Base-by-base conservation (phyloP, 148 eudicot species). In the Euryodendron excelsum region DNA sequence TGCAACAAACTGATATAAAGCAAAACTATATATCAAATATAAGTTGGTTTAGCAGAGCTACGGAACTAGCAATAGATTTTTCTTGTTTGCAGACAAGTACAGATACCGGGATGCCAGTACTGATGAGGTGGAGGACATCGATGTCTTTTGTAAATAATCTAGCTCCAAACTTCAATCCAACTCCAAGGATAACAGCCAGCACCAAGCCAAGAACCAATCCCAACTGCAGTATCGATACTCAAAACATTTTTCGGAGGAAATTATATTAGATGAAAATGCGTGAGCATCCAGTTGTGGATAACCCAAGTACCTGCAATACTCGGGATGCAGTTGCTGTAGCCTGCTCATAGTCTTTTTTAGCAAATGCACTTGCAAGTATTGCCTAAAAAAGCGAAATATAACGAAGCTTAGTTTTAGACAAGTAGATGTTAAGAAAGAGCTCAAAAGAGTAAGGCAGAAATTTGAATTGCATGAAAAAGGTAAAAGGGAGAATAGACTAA, bases 71-170 rank as follows among this genome's bases (percentile, higher is more conserved):
- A 9, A 10, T 25, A 23, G 73, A 2, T 60, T 37, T 77, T 64
- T 31, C 44, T 1, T n/a, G 15, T 34, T n/a, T 50, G 20, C 37
- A 15, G 34, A 61, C 31, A 23, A n/a, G 3, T 36, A 50, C 12
- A 77, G 41, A 58, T 92, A 92, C 94, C 89, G 94, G 94, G 48
- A 89, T 88, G 75, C 92, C 91, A 75, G 84, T 79, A 30, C 86
- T 75, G 17, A 92, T 92, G 17, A 90, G 88, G 78, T 62, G 84
- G 72, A 92, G 85, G 68, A 90, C 97, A 44, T 79, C 23, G 18
- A 39, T 53, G 75, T 92, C 97, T 48, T 87, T 85, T 39, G 94
- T 89, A 30, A 92, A 92, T 62, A 92, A 59, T 76, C 84, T 78
- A 52, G 89, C 91, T 33, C 92, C 94, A 82, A 74, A 89, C 61